Evolutionary conservation across 1,139 yeast genomes (phyloP).

Genomic region (Nadsonia starkeyi-henricii): DNA sequence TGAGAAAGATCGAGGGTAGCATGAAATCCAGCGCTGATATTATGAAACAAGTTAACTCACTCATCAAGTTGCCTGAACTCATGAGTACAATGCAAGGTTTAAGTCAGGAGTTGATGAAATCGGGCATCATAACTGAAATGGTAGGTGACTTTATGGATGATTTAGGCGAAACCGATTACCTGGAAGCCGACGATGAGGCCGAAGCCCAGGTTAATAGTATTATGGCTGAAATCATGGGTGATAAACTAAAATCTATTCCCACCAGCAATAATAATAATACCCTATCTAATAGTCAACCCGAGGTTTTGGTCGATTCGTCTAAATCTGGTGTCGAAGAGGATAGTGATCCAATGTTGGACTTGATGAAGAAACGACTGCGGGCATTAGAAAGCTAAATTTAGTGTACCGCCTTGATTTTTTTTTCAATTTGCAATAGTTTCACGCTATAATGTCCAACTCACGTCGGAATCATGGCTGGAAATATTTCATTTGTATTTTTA

Average conservation of each 20-base stretch:
- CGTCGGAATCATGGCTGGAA: no score
- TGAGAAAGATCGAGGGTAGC: constrained; percentile 70
- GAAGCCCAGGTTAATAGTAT: constrained; percentile 57
- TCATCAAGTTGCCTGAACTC: constrained; percentile 68
- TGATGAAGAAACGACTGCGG: neutral
- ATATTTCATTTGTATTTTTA: no score
- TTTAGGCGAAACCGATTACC: constrained; percentile 51
- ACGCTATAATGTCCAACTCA: no score
- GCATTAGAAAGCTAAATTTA: neutral
- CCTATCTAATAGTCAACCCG: constrained; percentile 3
- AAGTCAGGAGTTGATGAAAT: constrained; percentile 68
- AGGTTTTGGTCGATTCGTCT: neutral
- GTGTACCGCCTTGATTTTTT: no score
- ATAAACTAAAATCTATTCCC: constrained; percentile 10
- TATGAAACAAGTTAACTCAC: constrained; percentile 77
- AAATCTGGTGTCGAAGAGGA: neutral
- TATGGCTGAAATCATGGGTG: constrained; percentile 36
- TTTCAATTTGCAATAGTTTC: no score
- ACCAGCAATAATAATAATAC: neutral
- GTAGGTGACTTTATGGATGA: constrained; percentile 77
- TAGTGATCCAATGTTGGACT: neutral
- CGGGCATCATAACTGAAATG: constrained; percentile 94
- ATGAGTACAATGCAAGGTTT: constrained; percentile 76
- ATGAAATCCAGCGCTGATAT: constrained; percentile 66
- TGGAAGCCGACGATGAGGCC: constrained; percentile 51